Conservation (phyloP, 228 moss, liverwort and hornwort species). For the Sphagnum fallax region DNA sequence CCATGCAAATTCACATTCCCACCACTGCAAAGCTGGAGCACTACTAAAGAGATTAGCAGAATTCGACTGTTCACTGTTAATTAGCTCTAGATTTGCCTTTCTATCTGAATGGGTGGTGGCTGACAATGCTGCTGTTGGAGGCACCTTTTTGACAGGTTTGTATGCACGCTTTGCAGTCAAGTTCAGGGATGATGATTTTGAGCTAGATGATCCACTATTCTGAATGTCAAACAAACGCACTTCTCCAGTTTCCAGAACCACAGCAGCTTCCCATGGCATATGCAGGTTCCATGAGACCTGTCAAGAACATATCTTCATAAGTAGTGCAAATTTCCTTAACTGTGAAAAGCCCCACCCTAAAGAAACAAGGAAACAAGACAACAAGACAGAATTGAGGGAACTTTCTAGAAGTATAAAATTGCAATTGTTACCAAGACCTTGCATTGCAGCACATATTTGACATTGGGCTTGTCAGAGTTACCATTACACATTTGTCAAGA, state of each 20-base stretch:
- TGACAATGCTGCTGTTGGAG: slow-evolving; percentile 13
- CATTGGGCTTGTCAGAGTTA: slow-evolving; percentile 43
- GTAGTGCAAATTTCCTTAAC: neutral
- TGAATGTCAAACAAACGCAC: slow-evolving; percentile 61
- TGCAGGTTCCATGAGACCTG: slow-evolving; percentile 95
- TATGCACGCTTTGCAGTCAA: slow-evolving; percentile 38
- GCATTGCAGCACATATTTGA: slow-evolving; percentile 35
- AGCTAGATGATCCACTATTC: slow-evolving; percentile 19
- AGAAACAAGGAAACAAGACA: neutral
- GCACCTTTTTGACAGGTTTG: slow-evolving; percentile 5
- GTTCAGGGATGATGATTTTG: slow-evolving; percentile 2
- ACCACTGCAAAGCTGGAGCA: slow-evolving; percentile 49
- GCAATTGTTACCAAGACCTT: slow-evolving; percentile 7
- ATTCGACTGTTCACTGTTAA: neutral
- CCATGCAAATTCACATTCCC: slow-evolving; percentile 96
- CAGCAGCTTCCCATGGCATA: slow-evolving; percentile 69
- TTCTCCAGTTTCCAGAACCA: slow-evolving; percentile 65
- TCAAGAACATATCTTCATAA: neutral
- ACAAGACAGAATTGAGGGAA: neutral
- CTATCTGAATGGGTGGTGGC: neutral
- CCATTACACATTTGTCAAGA: slow-evolving; percentile 11
- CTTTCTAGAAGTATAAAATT: neutral
- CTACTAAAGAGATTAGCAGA: slow-evolving; percentile 7
- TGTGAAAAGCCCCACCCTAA: neutral
- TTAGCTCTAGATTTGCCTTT: neutral